Base-by-base conservation (phyloP, 2,329 filamentous ascomycete species). In the Trichoderma afroharzianum region DNA sequence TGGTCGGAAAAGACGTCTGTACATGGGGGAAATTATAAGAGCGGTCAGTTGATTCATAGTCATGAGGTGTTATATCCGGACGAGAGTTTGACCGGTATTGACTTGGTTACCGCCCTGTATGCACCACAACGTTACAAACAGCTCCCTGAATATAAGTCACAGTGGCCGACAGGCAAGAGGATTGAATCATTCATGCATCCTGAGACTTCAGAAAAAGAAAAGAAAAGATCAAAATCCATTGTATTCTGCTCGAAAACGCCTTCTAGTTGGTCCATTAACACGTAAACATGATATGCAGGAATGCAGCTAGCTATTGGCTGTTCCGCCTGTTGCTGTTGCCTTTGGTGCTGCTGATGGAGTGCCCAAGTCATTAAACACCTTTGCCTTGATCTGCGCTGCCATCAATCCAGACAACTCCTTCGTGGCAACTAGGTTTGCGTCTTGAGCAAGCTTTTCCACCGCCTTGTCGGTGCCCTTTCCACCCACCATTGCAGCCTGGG, bases 371-470 rank as follows among this genome's bases (percentile, higher is more conserved):
- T 85, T 86, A 74, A 92, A 92, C 6, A 92, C 81, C 77, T 86
- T 86, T 63, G 86, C 86, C 83, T 92, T 92, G 73, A 92, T 85
- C 76, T 88, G 85, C 0, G 85, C 84, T 2, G 89, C 89, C 78
- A 91, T 82, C 73, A 92, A 76, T 0, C 90, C 90, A n/a, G 87
- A 88, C 76, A 82, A 83, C 81, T 91, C 89, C 79, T 91, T 88
- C 9, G 85, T 84, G 2, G 88, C 87, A 75, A 92, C 87, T 79
- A 88, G 84, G 75, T 85, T 87, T n/a, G 86, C 83, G n/a, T 90
- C 88, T 70, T 83, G 83, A n/a, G 87, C 85, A 24, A 91, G 77
- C 83, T 90, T 91, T 11, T 86, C 85, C 66, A 92, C 79, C 61
- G 87, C 84, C 75, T 82, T 83, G 71, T 90, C 82, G 3, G 75